phyloP scores from a whole-genome alignment of 345 rosid species.

The Zanthoxylum bungeanum region DNA sequence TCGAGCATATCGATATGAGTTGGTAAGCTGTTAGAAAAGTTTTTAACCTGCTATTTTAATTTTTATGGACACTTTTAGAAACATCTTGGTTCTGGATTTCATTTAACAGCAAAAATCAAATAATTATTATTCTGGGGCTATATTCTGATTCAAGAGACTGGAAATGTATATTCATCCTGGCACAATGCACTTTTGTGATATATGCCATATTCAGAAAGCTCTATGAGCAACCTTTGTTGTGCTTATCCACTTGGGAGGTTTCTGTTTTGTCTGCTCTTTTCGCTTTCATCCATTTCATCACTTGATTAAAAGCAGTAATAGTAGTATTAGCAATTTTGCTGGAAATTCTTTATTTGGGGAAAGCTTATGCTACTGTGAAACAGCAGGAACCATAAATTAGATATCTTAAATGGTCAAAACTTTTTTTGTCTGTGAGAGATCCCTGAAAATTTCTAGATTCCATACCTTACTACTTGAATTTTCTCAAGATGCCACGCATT shows the following conservation, averaged over 20 bases:
- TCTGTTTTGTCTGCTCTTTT: too few relatives aligned
- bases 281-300: not conserved
- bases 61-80: too few relatives aligned
- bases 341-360: not conserved
- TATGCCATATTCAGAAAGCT: too few relatives aligned
- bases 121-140: not conserved
- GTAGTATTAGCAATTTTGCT: not conserved
- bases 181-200: too few relatives aligned
- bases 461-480: not conserved
- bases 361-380: not conserved
- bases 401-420: not conserved
- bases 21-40: too few relatives aligned
- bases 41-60: too few relatives aligned
- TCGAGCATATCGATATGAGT: too few relatives aligned
- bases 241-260: too few relatives aligned
- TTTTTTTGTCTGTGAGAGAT: not conserved
- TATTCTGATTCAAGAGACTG: not conserved
- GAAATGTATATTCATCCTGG: too few relatives aligned
- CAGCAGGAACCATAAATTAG: not conserved
- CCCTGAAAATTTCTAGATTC: constrained; percentile 3
- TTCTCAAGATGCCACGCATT: constrained; percentile 13
- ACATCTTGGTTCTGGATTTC: not conserved
- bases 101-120: not conserved
- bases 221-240: too few relatives aligned
- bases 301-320: not conserved